Conservation (phyloP, 169 alveolate genomes). For the Cystoisospora suis region DNA sequence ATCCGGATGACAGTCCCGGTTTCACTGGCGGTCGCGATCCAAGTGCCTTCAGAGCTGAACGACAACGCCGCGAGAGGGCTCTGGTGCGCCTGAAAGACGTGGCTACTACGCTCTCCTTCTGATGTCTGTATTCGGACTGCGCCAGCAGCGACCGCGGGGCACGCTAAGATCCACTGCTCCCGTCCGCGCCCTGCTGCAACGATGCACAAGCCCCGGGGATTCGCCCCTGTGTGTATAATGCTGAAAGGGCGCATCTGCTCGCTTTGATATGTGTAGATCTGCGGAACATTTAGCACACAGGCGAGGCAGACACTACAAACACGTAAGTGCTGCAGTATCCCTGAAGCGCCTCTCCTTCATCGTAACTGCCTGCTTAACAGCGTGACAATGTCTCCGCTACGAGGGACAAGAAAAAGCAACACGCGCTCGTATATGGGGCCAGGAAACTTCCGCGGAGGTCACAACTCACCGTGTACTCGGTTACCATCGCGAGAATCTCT, state of each 20-base stretch:
- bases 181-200: constrained; percentile 29
- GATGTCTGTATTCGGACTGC: constrained; percentile 49
- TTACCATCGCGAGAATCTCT: constrained; percentile 57
- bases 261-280: constrained; percentile 47
- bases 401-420: too few species aligned
- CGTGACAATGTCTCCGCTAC: too few species aligned
- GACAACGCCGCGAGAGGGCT: constrained; percentile 47
- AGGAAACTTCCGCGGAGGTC: neutral
- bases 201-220: constrained; percentile 59
- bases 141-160: constrained; percentile 62
- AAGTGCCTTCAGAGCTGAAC: constrained; percentile 43
- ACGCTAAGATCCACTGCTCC: constrained; percentile 46
- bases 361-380: too few species aligned
- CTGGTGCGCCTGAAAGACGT: constrained; percentile 58
- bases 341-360: too few species aligned
- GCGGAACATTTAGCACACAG: too few species aligned
- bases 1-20: constrained; percentile 71
- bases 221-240: constrained; percentile 59
- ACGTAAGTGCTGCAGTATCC: too few species aligned
- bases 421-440: too few species aligned
- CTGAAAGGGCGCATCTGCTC: constrained; percentile 53
- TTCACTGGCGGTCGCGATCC: constrained; percentile 67
- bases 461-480: constrained; percentile 57
- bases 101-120: constrained; percentile 8
- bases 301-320: neutral